These are phyloP conservation scores for Plasmodiophora brassicae DNA, from an alignment of 208 protist species.

Conservation along the genomic window DNA sequence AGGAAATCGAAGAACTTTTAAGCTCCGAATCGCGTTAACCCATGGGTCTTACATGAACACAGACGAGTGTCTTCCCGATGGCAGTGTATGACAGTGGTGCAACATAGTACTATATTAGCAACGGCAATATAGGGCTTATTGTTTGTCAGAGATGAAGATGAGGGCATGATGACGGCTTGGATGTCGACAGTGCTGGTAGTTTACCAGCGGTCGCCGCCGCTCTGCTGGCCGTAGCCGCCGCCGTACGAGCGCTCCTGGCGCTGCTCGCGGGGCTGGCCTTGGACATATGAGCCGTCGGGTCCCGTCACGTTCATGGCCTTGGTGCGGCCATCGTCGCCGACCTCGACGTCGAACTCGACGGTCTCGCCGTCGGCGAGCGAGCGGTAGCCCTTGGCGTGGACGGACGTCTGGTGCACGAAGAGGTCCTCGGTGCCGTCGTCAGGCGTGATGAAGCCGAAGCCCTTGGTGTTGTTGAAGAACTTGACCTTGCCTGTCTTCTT, in stretches of 20 bases:
- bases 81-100: too few species aligned
- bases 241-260: background rate
- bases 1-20: background rate
- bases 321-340: slow-evolving; percentile 12
- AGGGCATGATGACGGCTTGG: too few species aligned
- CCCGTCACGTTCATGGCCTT: slow-evolving; percentile 34
- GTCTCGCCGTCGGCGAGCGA: slow-evolving; percentile 34
- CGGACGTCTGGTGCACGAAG: slow-evolving; percentile 40
- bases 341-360: slow-evolving; percentile 35
- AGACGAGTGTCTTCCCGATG: too few species aligned
- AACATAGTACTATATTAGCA: too few species aligned
- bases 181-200: too few species aligned
- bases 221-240: background rate
- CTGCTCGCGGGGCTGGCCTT: slow-evolving; percentile 23
- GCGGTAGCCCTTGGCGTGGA: slow-evolving; percentile 34
- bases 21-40: background rate
- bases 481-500: slow-evolving; percentile 29
- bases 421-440: slow-evolving; percentile 36
- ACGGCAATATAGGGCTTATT: too few species aligned
- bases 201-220: too few species aligned
- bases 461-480: slow-evolving; percentile 41
- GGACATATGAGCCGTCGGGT: slow-evolving; percentile 35
- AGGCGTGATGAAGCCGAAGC: slow-evolving; percentile 41
- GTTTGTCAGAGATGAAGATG: too few species aligned
- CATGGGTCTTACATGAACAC: too few species aligned